These are phyloP conservation scores for Aspergillus carbonarius DNA, from an alignment of 2,329 filamentous ascomycete species.

Conservation along the genomic window DNA sequence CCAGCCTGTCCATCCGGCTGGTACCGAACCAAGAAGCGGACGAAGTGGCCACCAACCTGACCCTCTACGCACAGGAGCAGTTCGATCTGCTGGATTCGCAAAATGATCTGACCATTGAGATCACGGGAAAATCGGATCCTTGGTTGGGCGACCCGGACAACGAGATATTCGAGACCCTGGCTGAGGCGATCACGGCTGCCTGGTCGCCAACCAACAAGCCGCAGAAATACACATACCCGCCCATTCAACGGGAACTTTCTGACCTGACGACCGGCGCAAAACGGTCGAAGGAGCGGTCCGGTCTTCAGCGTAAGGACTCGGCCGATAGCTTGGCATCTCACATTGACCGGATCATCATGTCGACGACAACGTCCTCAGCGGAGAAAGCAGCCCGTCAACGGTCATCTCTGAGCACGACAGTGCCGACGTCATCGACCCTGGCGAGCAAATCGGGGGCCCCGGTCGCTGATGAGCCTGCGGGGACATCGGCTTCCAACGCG, in stretches of 20 bases:
- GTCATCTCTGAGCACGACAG: constrained; percentile 24
- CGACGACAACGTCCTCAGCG: constrained; percentile 36
- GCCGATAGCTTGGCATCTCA: constrained; percentile 42
- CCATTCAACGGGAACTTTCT: constrained; percentile 21
- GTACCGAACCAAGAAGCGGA: constrained; percentile 91
- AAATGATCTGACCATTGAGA: constrained; percentile 76
- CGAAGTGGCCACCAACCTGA: constrained; percentile 68
- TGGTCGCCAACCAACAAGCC: constrained; percentile 60
- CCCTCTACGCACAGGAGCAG: constrained; percentile 64
- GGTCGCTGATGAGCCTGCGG: neutral
- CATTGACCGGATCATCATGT: constrained; percentile 41
- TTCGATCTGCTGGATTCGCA: constrained; percentile 75
- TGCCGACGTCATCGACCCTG: constrained; percentile 44
- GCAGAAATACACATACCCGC: constrained; percentile 36
- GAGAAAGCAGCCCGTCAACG: constrained; percentile 30
- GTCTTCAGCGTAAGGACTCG: constrained; percentile 36
- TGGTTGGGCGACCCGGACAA: constrained; percentile 94
- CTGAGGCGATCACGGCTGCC: constrained; percentile 77
- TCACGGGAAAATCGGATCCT: constrained; percentile 91
- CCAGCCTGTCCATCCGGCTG: constrained; percentile 83
- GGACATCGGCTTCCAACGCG: neutral
- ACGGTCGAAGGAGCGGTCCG: constrained; percentile 12
- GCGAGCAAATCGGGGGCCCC: constrained; percentile 25
- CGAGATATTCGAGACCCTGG: constrained; percentile 84
- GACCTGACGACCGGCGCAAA: constrained; percentile 14